These are phyloP conservation scores for Exophiala phaeomuriformis DNA, from an alignment of 2,329 filamentous ascomycete genomes.

Conservation along the genomic window DNA sequence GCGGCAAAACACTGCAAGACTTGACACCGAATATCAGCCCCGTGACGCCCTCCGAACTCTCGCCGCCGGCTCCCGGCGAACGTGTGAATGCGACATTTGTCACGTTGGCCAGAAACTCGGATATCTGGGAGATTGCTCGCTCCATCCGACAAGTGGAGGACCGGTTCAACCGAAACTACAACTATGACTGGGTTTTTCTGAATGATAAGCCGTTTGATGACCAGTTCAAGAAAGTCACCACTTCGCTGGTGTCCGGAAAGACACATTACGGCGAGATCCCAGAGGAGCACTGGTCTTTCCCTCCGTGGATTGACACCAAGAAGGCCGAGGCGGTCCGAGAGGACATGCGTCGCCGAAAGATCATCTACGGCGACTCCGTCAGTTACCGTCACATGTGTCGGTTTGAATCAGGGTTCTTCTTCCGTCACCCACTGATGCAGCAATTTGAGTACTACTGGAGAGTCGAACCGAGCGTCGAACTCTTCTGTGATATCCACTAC, in stretches of 20 bases:
- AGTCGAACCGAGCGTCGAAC: slow-evolving; percentile 92
- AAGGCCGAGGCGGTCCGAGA: slow-evolving; percentile 84
- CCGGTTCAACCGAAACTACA: slow-evolving; percentile 91
- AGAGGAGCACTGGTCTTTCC: slow-evolving; percentile 94
- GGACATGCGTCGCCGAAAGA: slow-evolving; percentile 88
- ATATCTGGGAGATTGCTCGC: slow-evolving; percentile 93
- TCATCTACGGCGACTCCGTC: slow-evolving; percentile 95
- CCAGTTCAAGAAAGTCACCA: slow-evolving; percentile 86
- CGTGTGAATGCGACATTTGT: slow-evolving; percentile 98
- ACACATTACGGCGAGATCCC: slow-evolving; percentile 87
- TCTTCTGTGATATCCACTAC: slow-evolving; percentile 92
- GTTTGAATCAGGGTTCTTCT: slow-evolving; percentile 99
- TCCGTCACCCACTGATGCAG: slow-evolving; percentile 84
- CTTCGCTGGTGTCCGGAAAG: slow-evolving; percentile 81
- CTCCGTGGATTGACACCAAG: slow-evolving; percentile 89
- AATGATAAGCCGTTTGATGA: slow-evolving; percentile 94
- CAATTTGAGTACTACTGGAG: slow-evolving; percentile 99
- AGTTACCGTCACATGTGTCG: slow-evolving; percentile 99
- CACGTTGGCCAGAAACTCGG: slow-evolving; percentile 83
- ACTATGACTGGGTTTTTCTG: slow-evolving; percentile 99
- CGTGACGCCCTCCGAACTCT: slow-evolving; percentile 14
- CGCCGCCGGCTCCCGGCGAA: slow-evolving; percentile 53
- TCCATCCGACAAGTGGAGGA: slow-evolving; percentile 96
- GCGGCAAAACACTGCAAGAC: slow-evolving; percentile 27
- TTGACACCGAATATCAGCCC: slow-evolving; percentile 16